Evolutionary conservation across 106 monocot genomes (phyloP).

Genomic region (Apostasia ramifera): DNA sequence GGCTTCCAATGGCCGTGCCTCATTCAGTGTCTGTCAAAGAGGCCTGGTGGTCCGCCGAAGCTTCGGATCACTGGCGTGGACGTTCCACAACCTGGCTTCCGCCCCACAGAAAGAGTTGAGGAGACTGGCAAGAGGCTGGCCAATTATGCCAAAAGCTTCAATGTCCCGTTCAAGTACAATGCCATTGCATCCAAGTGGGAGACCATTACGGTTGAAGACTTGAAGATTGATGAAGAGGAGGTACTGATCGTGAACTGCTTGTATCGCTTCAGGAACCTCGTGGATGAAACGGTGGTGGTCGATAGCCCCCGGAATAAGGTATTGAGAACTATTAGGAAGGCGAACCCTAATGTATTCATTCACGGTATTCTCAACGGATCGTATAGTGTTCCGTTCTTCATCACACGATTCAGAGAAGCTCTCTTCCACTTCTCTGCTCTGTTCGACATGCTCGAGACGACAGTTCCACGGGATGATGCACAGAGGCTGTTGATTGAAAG

Average conservation of each 20-base stretch:
- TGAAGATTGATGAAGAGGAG: constrained; percentile 64
- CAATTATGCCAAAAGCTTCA: constrained; percentile 55
- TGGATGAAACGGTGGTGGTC: constrained; percentile 67
- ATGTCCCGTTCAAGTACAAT: constrained; percentile 64
- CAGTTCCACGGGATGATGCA: constrained; percentile 56
- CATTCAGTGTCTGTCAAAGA: constrained; percentile 43
- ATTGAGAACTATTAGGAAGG: constrained; percentile 57
- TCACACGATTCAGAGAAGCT: constrained; percentile 75
- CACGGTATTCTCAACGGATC: constrained; percentile 72
- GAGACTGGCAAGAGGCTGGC: constrained; percentile 60
- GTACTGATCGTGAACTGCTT: constrained; percentile 68
- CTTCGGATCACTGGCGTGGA: constrained; percentile 87
- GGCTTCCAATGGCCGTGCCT: constrained; percentile 92
- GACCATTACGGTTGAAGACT: constrained; percentile 46
- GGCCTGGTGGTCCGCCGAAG: constrained; percentile 47
- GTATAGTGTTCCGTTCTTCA: constrained; percentile 81
- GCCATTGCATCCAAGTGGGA: constrained; percentile 77
- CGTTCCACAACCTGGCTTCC: constrained; percentile 78
- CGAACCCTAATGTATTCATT: constrained; percentile 70
- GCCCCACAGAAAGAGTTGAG: constrained; percentile 63
- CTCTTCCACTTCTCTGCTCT: constrained; percentile 69
- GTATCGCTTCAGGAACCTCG: constrained; percentile 59
- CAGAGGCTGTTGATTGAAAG: constrained; percentile 66
- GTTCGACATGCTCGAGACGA: constrained; percentile 83
- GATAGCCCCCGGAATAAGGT: constrained; percentile 76